Percentiles rank a stretch among this genome's conserved stretches.
phyloP scores from a whole-genome alignment of 2,329 filamentous ascomycete species.

The Fusarium sp. region DNA sequence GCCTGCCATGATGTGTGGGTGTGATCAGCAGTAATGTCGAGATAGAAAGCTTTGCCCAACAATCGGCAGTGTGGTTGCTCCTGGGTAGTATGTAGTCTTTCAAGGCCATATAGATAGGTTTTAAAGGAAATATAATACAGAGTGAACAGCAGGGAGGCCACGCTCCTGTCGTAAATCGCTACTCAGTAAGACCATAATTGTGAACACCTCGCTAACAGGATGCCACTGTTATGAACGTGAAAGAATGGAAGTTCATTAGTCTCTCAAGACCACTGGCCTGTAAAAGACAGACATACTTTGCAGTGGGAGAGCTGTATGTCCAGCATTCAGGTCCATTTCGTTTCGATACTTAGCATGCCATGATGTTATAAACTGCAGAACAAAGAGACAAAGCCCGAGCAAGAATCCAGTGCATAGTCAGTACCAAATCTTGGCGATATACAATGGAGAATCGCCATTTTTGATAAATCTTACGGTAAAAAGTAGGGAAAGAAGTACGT shows the following conservation, averaged over 20 bases:
- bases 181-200: neutral
- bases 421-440: accelerated
- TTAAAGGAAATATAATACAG: too few species aligned
- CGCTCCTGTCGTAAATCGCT: neutral
- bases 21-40: too few species aligned
- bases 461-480: accelerated
- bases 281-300: neutral
- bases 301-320: accelerated
- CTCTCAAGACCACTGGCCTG: too few species aligned
- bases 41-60: too few species aligned
- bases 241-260: too few species aligned
- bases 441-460: neutral
- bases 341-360: neutral
- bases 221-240: too few species aligned
- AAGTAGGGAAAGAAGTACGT: neutral
- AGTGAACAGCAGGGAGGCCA: neutral
- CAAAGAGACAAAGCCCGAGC: neutral
- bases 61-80: too few species aligned
- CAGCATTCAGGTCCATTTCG: accelerated
- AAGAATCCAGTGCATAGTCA: neutral
- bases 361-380: accelerated
- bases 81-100: too few species aligned
- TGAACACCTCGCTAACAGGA: neutral
- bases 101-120: too few species aligned
- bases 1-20: too few species aligned